Base-by-base conservation (phyloP, 2,329 filamentous ascomycete genomes). In the Mollisiaceae sp. region DNA sequence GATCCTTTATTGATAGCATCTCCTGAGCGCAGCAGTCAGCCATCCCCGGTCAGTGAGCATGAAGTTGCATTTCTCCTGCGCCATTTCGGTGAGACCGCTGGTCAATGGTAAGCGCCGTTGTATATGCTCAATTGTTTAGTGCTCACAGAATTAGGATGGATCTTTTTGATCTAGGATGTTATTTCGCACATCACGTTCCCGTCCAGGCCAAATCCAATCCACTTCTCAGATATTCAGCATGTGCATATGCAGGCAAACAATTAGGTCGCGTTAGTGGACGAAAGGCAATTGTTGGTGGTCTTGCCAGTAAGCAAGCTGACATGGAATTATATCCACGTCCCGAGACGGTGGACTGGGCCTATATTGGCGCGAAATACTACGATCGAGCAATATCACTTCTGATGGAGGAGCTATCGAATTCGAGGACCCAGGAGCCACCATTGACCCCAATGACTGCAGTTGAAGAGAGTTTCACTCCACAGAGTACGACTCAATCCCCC, bases 211-310 rank as follows among this genome's bases (percentile, higher is more conserved):
- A 79, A 36, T 78, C 78, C 5, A 82, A 82, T 61, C 78, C 81
- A 8, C 74, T 84, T 2, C 72, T 83, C 11, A 81, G 80, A 68
- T 80, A 81, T 71, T 84, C 86, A 8, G 84, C 85, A 9, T 85
- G 86, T 66, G 86, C 87, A 24, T 87, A 86, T 67, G 83, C 86
- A 6, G 86, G 86, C 14, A 89, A 89, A 72, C 84, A 88, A 69
- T 78, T 88, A 20, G 82, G 83, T 20, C 82, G 83, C 47, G 82
- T 87, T 8, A 81, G 82, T 67, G 83, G 83, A 2, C 77, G 75
- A 36, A 86, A 85, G 67, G 80, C 83, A 4, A 76, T 82, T 41
- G 76, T 82, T 63, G 81, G 83, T 55, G 82, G 81, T 6, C 80
- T 82, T 74, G 80, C 74, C 9, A 77, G 78, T 39, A 77, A 73